These are phyloP conservation scores for Tuber brumale DNA, from an alignment of 495 filamentous ascomycete genomes.

Conservation along the genomic window DNA sequence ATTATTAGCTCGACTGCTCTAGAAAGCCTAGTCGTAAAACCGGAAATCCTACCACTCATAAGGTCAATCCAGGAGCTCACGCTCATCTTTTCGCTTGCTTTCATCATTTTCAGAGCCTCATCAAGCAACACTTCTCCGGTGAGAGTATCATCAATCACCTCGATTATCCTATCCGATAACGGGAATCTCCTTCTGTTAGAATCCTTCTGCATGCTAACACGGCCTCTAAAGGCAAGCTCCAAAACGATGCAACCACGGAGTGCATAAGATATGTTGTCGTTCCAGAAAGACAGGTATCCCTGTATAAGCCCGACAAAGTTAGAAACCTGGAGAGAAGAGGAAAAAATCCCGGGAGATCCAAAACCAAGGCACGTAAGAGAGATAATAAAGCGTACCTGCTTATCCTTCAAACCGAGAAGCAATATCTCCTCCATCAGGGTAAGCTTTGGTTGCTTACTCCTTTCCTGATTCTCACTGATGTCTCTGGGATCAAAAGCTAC, in stretches of 20 bases:
- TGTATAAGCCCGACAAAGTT: conserved; percentile 43
- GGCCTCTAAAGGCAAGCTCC: conserved; percentile 89
- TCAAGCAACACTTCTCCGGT: conserved; percentile 96
- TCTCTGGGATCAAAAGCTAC: conserved; percentile 87
- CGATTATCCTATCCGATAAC: conserved; percentile 83
- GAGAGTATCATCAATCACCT: conserved; percentile 93
- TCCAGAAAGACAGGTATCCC: conserved; percentile 99
- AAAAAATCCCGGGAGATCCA: conserved; percentile 11
- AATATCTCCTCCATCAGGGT: conserved; percentile 98
- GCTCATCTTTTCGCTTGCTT: conserved; percentile 98
- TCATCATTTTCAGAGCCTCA: conserved; percentile 99
- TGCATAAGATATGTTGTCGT: conserved; percentile 98
- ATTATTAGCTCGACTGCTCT: conserved; percentile 38
- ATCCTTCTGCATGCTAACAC: conserved; percentile 98
- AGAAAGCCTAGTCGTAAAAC: not conserved
- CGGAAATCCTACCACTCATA: conserved; percentile 76
- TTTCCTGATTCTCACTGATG: conserved; percentile 92
- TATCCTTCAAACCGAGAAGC: conserved; percentile 91
- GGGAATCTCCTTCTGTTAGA: conserved; percentile 86
- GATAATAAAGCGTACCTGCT: conserved; percentile 62
- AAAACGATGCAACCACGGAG: conserved; percentile 96
- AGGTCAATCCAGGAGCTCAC: conserved; percentile 97
- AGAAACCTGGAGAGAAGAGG: not conserved
- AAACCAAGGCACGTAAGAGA: conserved; percentile 21
- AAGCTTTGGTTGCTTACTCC: conserved; percentile 95